Evolutionary conservation across 352 stramenopile genomes (phyloP).

Genomic region (Phytophthora litchii): DNA sequence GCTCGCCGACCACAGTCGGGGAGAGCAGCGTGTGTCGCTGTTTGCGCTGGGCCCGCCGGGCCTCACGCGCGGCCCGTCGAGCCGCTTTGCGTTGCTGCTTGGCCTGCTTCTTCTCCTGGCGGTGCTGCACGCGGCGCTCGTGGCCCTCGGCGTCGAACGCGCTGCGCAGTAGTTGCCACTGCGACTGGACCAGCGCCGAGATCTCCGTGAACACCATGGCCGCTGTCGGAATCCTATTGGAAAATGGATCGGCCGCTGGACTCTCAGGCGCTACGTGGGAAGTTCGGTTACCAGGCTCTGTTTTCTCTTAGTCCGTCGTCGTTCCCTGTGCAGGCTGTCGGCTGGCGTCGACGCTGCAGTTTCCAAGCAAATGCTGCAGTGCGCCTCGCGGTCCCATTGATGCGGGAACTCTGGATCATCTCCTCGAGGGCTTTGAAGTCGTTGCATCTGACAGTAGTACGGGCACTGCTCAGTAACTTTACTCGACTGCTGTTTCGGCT

Average conservation of each 20-base stretch:
- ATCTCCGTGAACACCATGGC: slow-evolving; percentile 49
- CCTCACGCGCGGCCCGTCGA: slow-evolving; percentile 32
- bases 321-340: neutral
- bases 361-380: slow-evolving; percentile 33
- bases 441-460: slow-evolving; percentile 12
- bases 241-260: slow-evolving; percentile 19
- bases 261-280: neutral
- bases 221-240: slow-evolving; percentile 4
- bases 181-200: slow-evolving; percentile 37
- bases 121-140: slow-evolving; percentile 31
- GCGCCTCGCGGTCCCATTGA: neutral
- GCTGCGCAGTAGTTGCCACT: slow-evolving; percentile 39
- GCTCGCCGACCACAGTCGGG: slow-evolving; percentile 26
- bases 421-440: slow-evolving; percentile 21
- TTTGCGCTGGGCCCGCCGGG: slow-evolving; percentile 32
- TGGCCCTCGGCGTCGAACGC: slow-evolving; percentile 28
- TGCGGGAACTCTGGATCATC: slow-evolving; percentile 24
- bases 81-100: slow-evolving; percentile 41
- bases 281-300: slow-evolving; percentile 21
- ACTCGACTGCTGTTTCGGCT: neutral
- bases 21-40: slow-evolving; percentile 24
- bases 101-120: slow-evolving; percentile 38
- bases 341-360: slow-evolving; percentile 26
- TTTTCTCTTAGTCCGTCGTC: slow-evolving; percentile 21
- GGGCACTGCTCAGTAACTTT: slow-evolving; percentile 9